Percentiles rank a stretch among this genome's conserved stretches.
Conservation (phyloP, 2,329 filamentous ascomycete species). For the Aspergillus pseudoviridinutans region DNA sequence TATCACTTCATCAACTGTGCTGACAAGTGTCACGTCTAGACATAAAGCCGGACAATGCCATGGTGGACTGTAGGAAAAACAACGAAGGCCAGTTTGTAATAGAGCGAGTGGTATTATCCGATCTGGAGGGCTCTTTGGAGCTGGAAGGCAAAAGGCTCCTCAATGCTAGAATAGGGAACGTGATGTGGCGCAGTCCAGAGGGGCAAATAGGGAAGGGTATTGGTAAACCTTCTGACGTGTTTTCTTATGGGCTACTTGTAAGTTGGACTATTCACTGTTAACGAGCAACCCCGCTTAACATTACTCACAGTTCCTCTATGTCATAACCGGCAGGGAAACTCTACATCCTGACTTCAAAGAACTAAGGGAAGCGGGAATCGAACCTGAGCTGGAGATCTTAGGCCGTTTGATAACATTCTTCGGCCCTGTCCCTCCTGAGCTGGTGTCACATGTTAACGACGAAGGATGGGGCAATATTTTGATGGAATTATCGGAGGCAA, state of each 20-base stretch:
- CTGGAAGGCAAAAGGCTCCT: not conserved
- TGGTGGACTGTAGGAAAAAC: not conserved
- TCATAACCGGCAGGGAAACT: constrained; percentile 3
- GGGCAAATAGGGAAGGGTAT: not conserved
- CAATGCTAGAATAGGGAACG: not conserved
- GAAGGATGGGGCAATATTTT: not conserved
- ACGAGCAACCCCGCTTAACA: not conserved
- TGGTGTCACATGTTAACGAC: constrained; percentile 26
- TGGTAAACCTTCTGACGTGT: not conserved
- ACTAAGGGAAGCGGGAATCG: constrained; percentile 17
- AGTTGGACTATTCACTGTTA: not conserved
- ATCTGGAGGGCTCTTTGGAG: not conserved
- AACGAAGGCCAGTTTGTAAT: not conserved
- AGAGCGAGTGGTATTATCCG: not conserved
- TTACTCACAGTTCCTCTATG: not conserved
- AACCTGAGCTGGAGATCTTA: constrained; percentile 25
- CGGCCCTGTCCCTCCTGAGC: constrained; percentile 21
- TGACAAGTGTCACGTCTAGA: not conserved
- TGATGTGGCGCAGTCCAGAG: not conserved
- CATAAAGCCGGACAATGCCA: not conserved
- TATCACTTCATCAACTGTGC: not conserved
- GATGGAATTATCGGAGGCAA: not conserved
- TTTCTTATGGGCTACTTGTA: not conserved
- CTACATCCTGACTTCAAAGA: constrained; percentile 22
- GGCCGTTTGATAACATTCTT: constrained; percentile 23